Evolutionary conservation across 805 yeast species (phyloP).

Genomic region (Yarrowia hollandica): DNA sequence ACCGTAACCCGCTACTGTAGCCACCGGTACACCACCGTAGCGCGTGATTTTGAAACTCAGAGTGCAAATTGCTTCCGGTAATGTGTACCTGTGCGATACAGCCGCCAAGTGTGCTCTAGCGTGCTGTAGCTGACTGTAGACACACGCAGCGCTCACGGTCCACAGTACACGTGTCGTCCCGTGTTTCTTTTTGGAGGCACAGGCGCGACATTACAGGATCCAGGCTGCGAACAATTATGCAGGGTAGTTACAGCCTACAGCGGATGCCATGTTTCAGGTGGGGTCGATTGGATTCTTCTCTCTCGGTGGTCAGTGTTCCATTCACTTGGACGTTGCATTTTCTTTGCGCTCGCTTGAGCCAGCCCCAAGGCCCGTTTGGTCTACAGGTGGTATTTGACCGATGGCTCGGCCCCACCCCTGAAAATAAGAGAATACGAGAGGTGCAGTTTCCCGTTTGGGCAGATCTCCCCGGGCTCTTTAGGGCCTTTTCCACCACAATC

Average conservation of each 20-base stretch:
- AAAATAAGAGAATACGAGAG: conserved; percentile 20
- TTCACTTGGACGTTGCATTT: too few relatives aligned
- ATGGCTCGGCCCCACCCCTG: background rate
- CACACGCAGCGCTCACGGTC: too few relatives aligned
- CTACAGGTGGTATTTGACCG: conserved; percentile 7
- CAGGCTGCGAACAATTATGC: background rate
- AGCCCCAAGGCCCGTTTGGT: background rate
- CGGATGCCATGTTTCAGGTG: background rate
- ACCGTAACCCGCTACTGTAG: too few relatives aligned
- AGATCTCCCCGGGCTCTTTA: background rate
- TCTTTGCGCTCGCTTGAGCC: too few relatives aligned
- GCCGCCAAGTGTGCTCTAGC: too few relatives aligned
- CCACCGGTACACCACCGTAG: too few relatives aligned
- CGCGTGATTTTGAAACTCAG: too few relatives aligned
- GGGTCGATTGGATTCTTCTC: background rate
- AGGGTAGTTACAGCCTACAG: conserved; percentile 1
- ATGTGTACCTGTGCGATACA: too few relatives aligned
- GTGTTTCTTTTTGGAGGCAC: background rate
- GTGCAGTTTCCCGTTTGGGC: conserved; percentile 11
- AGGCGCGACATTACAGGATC: background rate
- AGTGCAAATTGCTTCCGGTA: too few relatives aligned
- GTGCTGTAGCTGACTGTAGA: too few relatives aligned
- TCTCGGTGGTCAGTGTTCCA: background rate
- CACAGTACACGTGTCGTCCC: too few relatives aligned
- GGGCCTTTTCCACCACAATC: background rate